phyloP scores from a whole-genome alignment of 2,329 filamentous ascomycete genomes.

The Cladosporium halotolerans region DNA sequence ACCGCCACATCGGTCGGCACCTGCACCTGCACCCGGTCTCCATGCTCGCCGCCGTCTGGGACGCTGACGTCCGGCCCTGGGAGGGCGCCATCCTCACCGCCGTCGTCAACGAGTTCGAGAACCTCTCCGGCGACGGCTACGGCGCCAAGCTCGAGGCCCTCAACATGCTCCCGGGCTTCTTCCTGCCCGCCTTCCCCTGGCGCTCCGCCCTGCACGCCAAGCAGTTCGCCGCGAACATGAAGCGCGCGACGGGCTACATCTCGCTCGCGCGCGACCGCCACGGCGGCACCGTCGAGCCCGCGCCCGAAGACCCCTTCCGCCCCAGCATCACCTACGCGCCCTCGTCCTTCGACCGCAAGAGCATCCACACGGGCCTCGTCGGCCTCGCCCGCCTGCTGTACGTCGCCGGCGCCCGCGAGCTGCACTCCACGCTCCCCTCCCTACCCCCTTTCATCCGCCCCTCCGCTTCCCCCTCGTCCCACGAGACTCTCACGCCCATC shows the following conservation, averaged over 20 bases:
- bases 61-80: conserved; percentile 58
- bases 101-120: conserved; percentile 70
- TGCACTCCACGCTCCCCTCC: conserved; percentile 59
- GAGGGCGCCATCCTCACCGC: conserved; percentile 73
- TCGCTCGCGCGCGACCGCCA: conserved; percentile 70
- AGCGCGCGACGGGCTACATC: conserved; percentile 66
- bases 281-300: conserved; percentile 65
- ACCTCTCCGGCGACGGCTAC: conserved; percentile 73
- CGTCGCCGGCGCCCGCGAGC: conserved; percentile 72
- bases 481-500: conserved; percentile 17
- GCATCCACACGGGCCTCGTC: conserved; percentile 65
- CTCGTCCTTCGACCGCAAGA: conserved; percentile 64
- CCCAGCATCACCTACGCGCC: conserved; percentile 64
- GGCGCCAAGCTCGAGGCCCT: conserved; percentile 75
- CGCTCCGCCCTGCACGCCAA: conserved; percentile 65
- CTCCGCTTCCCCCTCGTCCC: conserved; percentile 9
- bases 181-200: conserved; percentile 61
- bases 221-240: conserved; percentile 60
- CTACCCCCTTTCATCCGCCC: conserved; percentile 57
- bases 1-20: conserved; percentile 74
- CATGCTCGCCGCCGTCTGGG: conserved; percentile 54
- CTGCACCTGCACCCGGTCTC: conserved; percentile 72
- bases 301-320: conserved; percentile 54
- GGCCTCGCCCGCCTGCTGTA: conserved; percentile 71
- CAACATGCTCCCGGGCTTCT: conserved; percentile 65